phyloP scores from a whole-genome alignment of 2,329 filamentous ascomycete genomes.

The Penicillium freii region DNA sequence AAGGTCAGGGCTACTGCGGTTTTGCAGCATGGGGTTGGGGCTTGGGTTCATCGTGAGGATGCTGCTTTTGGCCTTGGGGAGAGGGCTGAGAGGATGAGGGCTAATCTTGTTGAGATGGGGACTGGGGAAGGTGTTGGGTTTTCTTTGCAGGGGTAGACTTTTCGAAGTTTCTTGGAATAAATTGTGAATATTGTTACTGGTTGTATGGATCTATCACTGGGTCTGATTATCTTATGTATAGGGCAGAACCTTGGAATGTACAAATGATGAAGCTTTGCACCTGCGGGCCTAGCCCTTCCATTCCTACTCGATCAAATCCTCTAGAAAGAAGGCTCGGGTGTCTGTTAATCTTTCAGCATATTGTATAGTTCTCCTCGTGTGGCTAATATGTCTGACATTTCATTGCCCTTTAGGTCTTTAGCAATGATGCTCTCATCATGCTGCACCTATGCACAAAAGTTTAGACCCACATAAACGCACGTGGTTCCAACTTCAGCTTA shows the following conservation, averaged over 20 bases:
- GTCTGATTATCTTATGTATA: not conserved
- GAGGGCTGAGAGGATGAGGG: slow-evolving; percentile 45
- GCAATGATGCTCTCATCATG: not conserved
- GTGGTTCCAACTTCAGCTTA: accelerated
- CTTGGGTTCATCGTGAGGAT: slow-evolving; percentile 45
- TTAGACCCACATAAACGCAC: not conserved
- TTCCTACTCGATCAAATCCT: not conserved
- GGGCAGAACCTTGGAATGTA: not conserved
- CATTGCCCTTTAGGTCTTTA: not conserved
- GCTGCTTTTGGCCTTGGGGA: slow-evolving; percentile 40
- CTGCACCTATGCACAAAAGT: not conserved
- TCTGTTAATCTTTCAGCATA: not conserved
- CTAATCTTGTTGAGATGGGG: slow-evolving; percentile 47
- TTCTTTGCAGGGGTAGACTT: slow-evolving; percentile 40
- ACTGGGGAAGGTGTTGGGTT: slow-evolving; percentile 46
- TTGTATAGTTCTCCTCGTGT: not conserved
- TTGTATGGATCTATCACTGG: not conserved
- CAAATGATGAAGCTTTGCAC: not conserved
- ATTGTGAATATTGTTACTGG: not conserved
- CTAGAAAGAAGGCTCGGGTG: not conserved
- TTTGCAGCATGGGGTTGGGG: slow-evolving; percentile 48
- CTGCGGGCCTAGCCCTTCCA: not conserved
- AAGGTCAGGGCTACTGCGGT: slow-evolving; percentile 45
- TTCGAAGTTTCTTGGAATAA: not conserved
- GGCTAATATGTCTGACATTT: not conserved